phyloP scores from a whole-genome alignment of 805 yeast genomes.

The Lachancea nothofagi region DNA sequence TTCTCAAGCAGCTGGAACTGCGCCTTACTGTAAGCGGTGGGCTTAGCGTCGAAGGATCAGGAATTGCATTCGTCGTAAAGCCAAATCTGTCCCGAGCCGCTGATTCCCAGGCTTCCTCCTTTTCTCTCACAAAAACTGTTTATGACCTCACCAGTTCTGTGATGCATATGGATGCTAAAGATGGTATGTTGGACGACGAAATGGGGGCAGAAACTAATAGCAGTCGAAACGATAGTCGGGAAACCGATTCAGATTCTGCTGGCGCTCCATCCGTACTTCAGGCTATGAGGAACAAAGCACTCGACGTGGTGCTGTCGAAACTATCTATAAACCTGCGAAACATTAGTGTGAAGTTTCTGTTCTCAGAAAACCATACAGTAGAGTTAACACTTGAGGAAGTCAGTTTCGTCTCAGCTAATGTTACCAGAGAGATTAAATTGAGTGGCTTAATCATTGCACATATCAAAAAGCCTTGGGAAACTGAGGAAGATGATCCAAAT shows the following conservation, averaged over 20 bases:
- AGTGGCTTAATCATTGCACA: background rate
- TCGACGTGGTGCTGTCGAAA: slow-evolving; percentile 61
- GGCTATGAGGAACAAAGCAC: slow-evolving; percentile 56
- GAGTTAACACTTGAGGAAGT: slow-evolving; percentile 28
- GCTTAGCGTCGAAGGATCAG: slow-evolving; percentile 52
- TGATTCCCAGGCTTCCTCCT: slow-evolving; percentile 30
- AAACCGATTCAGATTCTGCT: slow-evolving; percentile 10
- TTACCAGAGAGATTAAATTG: slow-evolving; percentile 2
- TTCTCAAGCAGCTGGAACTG: slow-evolving; percentile 48
- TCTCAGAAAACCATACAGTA: slow-evolving; percentile 39
- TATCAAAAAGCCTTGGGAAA: background rate
- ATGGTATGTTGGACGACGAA: slow-evolving; percentile 8
- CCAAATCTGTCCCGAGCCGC: slow-evolving; percentile 19
- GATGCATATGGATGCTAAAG: slow-evolving; percentile 34
- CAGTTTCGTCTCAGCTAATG: slow-evolving; percentile 2
- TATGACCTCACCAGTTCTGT: slow-evolving; percentile 61
- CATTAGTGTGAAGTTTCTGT: slow-evolving; percentile 43
- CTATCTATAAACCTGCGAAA: slow-evolving; percentile 46
- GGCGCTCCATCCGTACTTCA: slow-evolving; percentile 39
- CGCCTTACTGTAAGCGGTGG: slow-evolving; percentile 67
- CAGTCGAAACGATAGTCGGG: slow-evolving; percentile 14
- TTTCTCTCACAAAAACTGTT: slow-evolving; percentile 65
- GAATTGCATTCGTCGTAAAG: slow-evolving; percentile 40
- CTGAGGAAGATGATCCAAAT: slow-evolving; percentile 7
- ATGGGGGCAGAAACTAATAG: slow-evolving; percentile 14